Evolutionary conservation across 1,139 yeast species (phyloP).

Genomic region (Wickerhamiella pararugosa): DNA sequence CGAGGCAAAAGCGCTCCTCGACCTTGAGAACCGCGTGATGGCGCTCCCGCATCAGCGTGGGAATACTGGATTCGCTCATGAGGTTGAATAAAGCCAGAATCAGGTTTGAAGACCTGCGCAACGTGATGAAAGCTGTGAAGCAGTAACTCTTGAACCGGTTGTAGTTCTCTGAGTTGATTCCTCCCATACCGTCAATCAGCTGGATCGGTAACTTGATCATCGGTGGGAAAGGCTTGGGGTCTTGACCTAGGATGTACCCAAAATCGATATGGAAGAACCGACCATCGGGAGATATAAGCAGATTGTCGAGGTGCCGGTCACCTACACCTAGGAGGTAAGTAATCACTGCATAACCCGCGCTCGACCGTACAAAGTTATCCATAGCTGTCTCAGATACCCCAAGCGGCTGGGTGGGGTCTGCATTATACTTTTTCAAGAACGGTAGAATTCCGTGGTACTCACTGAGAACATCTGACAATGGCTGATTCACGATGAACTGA

Average conservation of each 20-base stretch:
- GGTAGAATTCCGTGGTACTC: slow-evolving; percentile 58
- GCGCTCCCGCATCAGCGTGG: slow-evolving; percentile 66
- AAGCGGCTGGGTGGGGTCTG: slow-evolving; percentile 40
- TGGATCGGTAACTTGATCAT: slow-evolving; percentile 95
- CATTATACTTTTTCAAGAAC: slow-evolving; percentile 52
- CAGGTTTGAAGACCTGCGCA: slow-evolving; percentile 77
- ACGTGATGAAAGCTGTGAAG: slow-evolving; percentile 81
- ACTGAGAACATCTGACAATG: slow-evolving; percentile 66
- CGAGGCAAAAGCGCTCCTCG: slow-evolving; percentile 84
- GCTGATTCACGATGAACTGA: slow-evolving; percentile 83
- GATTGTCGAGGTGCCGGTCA: slow-evolving; percentile 86
- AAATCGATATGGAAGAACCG: slow-evolving; percentile 94
- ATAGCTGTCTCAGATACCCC: slow-evolving; percentile 65
- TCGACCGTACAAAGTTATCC: slow-evolving; percentile 89
- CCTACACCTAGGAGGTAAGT: slow-evolving; percentile 93
- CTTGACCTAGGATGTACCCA: slow-evolving; percentile 90
- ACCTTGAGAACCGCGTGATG: slow-evolving; percentile 69
- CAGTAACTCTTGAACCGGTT: slow-evolving; percentile 82
- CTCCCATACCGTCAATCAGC: slow-evolving; percentile 97
- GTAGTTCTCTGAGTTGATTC: slow-evolving; percentile 70
- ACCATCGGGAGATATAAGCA: slow-evolving; percentile 55
- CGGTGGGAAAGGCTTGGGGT: slow-evolving; percentile 98
- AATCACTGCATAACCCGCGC: slow-evolving; percentile 96
- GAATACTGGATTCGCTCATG: slow-evolving; percentile 89
- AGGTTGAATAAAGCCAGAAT: slow-evolving; percentile 81